Percentiles rank a stretch among this genome's conserved stretches.
phyloP scores from a whole-genome alignment of 495 filamentous ascomycete species.

The Aspergillus leporis region DNA sequence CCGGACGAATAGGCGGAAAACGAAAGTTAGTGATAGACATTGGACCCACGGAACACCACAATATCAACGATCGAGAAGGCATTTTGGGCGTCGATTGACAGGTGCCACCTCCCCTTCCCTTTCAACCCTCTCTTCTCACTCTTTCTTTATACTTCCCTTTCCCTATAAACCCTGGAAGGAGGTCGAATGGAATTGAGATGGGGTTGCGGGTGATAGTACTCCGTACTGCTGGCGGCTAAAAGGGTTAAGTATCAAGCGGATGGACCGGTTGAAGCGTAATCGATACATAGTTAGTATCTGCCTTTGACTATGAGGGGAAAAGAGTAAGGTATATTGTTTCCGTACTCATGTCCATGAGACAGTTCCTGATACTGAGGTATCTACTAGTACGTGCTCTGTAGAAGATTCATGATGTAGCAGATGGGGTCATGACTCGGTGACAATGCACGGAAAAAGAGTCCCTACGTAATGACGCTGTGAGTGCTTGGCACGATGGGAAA shows the following conservation, averaged over 20 bases:
- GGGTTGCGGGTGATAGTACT: no score
- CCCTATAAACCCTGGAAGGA: background rate
- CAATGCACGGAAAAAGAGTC: conserved; percentile 18
- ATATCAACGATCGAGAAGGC: conserved; percentile 3
- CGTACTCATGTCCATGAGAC: background rate
- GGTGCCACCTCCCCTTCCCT: background rate
- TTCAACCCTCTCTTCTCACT: background rate
- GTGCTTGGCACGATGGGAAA: conserved; percentile 12
- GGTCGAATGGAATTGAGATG: background rate
- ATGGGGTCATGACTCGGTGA: conserved; percentile 15
- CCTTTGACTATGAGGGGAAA: no score
- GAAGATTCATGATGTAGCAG: background rate
- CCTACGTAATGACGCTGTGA: conserved; percentile 19
- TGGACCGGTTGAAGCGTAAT: no score
- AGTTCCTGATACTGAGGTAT: background rate
- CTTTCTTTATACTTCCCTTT: no score
- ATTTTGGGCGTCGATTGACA: conserved; percentile 10
- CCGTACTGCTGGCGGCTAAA: no score
- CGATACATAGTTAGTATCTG: no score
- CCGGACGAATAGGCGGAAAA: conserved; percentile 1
- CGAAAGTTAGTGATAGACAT: background rate
- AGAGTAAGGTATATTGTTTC: no score
- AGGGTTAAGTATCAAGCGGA: no score
- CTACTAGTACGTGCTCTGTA: background rate
- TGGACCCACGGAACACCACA: conserved; percentile 15